Percentiles rank a stretch among this genome's conserved stretches.
phyloP scores from a whole-genome alignment of 2,329 filamentous ascomycete genomes.

The Cladophialophora exuberans region DNA sequence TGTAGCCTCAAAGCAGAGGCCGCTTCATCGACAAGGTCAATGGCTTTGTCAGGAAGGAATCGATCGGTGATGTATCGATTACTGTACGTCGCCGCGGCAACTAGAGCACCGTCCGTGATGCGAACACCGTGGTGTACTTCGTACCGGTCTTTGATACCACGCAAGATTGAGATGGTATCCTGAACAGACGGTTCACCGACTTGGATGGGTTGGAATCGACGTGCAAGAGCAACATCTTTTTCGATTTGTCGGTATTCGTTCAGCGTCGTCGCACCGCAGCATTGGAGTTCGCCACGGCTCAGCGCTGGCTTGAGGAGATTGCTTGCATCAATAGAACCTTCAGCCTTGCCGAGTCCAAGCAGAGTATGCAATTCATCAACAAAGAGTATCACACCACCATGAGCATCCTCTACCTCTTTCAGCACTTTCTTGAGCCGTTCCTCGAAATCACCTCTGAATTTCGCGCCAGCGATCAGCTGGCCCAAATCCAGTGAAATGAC shows the following conservation, averaged over 20 bases:
- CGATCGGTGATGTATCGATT: constrained; percentile 97
- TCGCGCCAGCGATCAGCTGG: constrained; percentile 90
- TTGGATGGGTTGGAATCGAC: constrained; percentile 90
- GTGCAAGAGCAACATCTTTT: constrained; percentile 89
- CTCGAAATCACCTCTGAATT: constrained; percentile 95
- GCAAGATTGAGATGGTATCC: constrained; percentile 91
- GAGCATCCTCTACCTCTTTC: constrained; percentile 85
- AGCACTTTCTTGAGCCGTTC: constrained; percentile 89
- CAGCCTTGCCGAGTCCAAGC: constrained; percentile 88
- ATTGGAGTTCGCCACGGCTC: constrained; percentile 90
- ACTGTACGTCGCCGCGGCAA: constrained; percentile 87
- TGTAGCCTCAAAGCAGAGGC: constrained; percentile 87
- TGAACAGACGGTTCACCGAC: constrained; percentile 91
- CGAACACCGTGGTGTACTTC: constrained; percentile 96
- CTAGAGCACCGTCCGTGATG: constrained; percentile 88
- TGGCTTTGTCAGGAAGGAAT: constrained; percentile 95
- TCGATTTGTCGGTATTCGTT: constrained; percentile 92
- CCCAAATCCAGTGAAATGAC: constrained; percentile 88
- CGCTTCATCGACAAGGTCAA: constrained; percentile 94
- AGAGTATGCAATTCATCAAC: constrained; percentile 93
- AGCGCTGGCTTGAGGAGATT: constrained; percentile 92
- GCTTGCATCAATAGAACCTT: constrained; percentile 94
- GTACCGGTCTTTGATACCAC: constrained; percentile 96
- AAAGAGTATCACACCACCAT: constrained; percentile 90
- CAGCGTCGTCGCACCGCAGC: constrained; percentile 90